Evolutionary conservation across 1,284 basidiomycete species (phyloP), one percentile per base, ranked within the genome.

Genomic region (Psilocybe mexicana): DNA sequence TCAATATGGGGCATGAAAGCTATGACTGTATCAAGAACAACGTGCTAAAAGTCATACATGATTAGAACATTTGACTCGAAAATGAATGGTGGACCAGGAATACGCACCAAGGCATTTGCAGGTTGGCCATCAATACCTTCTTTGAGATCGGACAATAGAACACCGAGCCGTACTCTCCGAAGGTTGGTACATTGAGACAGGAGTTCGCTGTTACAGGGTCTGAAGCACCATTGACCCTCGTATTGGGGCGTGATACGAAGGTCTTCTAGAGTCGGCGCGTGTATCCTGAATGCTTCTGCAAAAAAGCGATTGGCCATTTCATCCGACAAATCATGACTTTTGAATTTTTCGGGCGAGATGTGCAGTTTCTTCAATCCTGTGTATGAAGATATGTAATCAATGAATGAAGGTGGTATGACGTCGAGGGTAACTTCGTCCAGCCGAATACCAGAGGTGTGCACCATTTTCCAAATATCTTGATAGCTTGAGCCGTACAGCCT

Each of bases 401-500:
- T 4, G 35, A 57, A 42, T 3, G 50, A 23, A 2, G 11, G 36
- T 3, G 45, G 28, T 28, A 47, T 38, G 11, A 30, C 45, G 11
- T 57, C 50, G 10, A 52, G 18, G n/a, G 18, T 12, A 12, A 57
- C 40, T 8, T 46, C 36, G 18, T 57, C 44, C 14, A 57, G 38
- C 1, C 51, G 38, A 25, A 52, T 36, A 23, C 43, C 44, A 11
- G 33, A 24, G 6, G 4, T 40, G 12, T 23, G 36, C 38, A 57
- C 3, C 2, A 38, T 28, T 33, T 48, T 47, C 55, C 55, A 62
- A 2, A 63, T 26, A 11, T 61, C 61, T 6, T 56, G 52, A 47
- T 52, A 6, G 23, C 42, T 43, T 14, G 57, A 58, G 0, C 59
- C 57, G 18, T 52, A 57, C 35, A 24, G 23, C 38, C 53, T 26